Evolutionary conservation across 192 early-diverging fungal species (phyloP).

Genomic region (Entophlyctis helioformis): DNA sequence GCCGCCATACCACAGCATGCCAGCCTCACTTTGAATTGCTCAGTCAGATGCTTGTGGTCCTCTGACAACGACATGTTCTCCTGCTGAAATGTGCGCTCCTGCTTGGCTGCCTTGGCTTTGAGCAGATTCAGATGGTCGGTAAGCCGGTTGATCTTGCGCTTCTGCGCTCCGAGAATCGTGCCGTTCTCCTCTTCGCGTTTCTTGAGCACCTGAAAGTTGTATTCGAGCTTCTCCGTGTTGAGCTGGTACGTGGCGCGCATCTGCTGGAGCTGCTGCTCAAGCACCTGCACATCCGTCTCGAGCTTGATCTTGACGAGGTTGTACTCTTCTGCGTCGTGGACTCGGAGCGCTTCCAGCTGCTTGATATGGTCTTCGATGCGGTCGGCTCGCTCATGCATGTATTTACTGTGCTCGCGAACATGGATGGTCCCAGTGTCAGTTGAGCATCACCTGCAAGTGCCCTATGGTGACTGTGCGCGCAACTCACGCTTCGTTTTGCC

Average conservation of each 20-base stretch:
- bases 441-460: no score
- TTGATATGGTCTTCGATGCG: slow-evolving; percentile 40
- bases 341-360: slow-evolving; percentile 36
- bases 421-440: no score
- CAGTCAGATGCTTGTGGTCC: slow-evolving; percentile 44
- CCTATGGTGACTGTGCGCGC: not conserved
- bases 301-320: slow-evolving; percentile 52
- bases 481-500: slow-evolving; percentile 35
- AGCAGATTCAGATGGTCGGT: slow-evolving; percentile 44
- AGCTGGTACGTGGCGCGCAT: slow-evolving; percentile 49
- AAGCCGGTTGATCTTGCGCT: slow-evolving; percentile 41
- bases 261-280: slow-evolving; percentile 53
- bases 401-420: slow-evolving; percentile 15
- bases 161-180: slow-evolving; percentile 43
- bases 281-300: slow-evolving; percentile 50
- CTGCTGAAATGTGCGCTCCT: slow-evolving; percentile 33
- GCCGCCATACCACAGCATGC: not conserved
- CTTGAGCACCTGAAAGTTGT: slow-evolving; percentile 51
- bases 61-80: slow-evolving; percentile 39
- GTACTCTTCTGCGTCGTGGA: slow-evolving; percentile 50
- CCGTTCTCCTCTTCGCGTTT: slow-evolving; percentile 53
- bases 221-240: slow-evolving; percentile 51
- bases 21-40: slow-evolving; percentile 36
- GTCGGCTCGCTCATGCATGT: slow-evolving; percentile 36
- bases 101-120: slow-evolving; percentile 39